Evolutionary conservation across 495 filamentous ascomycete genomes (phyloP).

Genomic region (Pyronema omphalodes): DNA sequence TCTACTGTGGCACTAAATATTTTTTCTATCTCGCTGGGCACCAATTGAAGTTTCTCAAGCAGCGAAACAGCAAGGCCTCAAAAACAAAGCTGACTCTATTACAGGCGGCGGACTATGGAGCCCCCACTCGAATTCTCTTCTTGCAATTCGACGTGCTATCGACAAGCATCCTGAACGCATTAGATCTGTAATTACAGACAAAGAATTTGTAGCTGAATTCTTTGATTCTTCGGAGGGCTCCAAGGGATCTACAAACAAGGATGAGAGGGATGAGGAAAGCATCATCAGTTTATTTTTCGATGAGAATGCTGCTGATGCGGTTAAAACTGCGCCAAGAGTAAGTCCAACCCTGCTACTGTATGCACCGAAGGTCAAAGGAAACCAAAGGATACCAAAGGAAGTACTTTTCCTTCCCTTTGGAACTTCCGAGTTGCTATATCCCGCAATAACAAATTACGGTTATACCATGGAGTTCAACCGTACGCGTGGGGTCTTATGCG

Average conservation of each 20-base stretch:
- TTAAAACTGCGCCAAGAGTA: conserved; percentile 23
- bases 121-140: conserved; percentile 8
- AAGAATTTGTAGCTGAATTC: conserved; percentile 17
- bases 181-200: conserved; percentile 13
- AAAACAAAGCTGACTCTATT: too few species aligned
- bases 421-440: too few species aligned
- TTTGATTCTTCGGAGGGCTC: conserved; percentile 7
- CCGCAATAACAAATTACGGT: too few species aligned
- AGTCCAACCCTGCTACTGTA: not conserved
- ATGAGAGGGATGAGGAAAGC: conserved; percentile 8
- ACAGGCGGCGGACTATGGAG: conserved; percentile 20
- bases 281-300: conserved; percentile 16
- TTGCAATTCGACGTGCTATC: conserved; percentile 16
- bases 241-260: not conserved
- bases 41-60: too few species aligned
- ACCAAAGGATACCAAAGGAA: not conserved
- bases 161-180: conserved; percentile 14
- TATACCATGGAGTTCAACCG: too few species aligned
- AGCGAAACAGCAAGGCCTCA: too few species aligned
- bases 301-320: conserved; percentile 18
- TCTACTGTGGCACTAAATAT: too few species aligned
- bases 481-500: not conserved
- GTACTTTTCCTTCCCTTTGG: too few species aligned
- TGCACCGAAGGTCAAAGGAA: not conserved
- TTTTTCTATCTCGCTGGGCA: too few species aligned